Base-by-base conservation (phyloP, 352 stramenopile species). In the Globisporangium echinulatum region DNA sequence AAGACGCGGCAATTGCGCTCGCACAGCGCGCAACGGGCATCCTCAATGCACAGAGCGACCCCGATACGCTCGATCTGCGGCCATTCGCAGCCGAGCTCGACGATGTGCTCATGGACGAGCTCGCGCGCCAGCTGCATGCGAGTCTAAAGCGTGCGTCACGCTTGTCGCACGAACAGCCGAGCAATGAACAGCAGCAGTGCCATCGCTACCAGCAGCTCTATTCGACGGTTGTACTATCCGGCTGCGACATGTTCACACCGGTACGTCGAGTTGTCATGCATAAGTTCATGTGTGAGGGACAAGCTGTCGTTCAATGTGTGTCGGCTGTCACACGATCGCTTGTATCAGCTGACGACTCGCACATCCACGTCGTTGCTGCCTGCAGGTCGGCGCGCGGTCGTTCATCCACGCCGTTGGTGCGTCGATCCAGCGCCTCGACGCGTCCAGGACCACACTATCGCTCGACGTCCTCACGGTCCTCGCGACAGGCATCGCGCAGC, bases 401-500 rank as follows among this genome's bases (percentile, higher is more conserved):
- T 84, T 92, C 39, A 76, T 84, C 36, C 79, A 90, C 55, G 70
- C 70, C 0, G 68, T 90, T 19, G 83, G 80, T 2, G 49, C 69
- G 6, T 62, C 57, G 0, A 66, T 90, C 17, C 70, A 70, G n/a
- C 61, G 65, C 14, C 64, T 92, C 4, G 70, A 88, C 52, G 79
- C 72, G 43, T 88, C 79, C 2, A 61, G 64, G 11, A 84, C 79
- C 3, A 58, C 63, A 10, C 48, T 92, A 25, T 73, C 78, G 3
- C 61, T 83, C 10, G 71, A 75, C 9, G 72, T 88, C 51, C 60
- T 90, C 55, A 84, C 88, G 59, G 80, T 92, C n/a, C 68, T 92
- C 53, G 77, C 79, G 5, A 85, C 82, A 1, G 68, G 79, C 6
- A 85, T 92, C 51, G 70, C 86, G 33, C 56, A 56, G 25, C 67